phyloP scores from a whole-genome alignment of 2,329 filamentous ascomycete genomes.

The Epichloe uncinata region DNA sequence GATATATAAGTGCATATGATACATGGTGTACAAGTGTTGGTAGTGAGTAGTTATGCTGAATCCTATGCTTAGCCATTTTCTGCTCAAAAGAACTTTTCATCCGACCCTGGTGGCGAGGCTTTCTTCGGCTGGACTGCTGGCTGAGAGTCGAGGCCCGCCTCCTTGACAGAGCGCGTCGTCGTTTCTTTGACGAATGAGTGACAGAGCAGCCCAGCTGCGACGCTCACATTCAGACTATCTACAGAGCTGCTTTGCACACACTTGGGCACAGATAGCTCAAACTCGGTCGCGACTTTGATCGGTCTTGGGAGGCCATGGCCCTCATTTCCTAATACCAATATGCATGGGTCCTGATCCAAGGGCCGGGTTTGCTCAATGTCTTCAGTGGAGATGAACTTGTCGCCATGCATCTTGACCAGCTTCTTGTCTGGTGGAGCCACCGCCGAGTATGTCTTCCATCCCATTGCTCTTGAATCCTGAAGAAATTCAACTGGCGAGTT shows the following conservation, averaged over 20 bases:
- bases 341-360: slow-evolving; percentile 48
- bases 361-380: slow-evolving; percentile 38
- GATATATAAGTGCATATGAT: background rate
- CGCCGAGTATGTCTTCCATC: slow-evolving; percentile 77
- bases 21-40: background rate
- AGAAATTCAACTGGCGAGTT: slow-evolving; percentile 58
- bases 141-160: background rate
- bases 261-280: slow-evolving; percentile 50
- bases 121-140: background rate
- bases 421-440: slow-evolving; percentile 34
- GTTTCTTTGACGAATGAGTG: slow-evolving; percentile 46
- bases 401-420: slow-evolving; percentile 19
- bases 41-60: too few species aligned
- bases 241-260: slow-evolving; percentile 43
- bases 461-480: slow-evolving; percentile 48
- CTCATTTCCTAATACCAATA: slow-evolving; percentile 76
- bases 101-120: background rate
- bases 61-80: background rate
- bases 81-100: background rate
- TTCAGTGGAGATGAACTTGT: slow-evolving; percentile 35
- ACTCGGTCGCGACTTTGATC: slow-evolving; percentile 53
- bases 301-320: slow-evolving; percentile 56
- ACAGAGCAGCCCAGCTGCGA: slow-evolving; percentile 67
- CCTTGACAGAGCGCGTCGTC: background rate
- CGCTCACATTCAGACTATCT: slow-evolving; percentile 89